Percentiles rank a stretch among this genome's conserved stretches.
Evolutionary conservation across 768 basidiomycete genomes (phyloP).

Genomic region (Hortiboletus campestris): DNA sequence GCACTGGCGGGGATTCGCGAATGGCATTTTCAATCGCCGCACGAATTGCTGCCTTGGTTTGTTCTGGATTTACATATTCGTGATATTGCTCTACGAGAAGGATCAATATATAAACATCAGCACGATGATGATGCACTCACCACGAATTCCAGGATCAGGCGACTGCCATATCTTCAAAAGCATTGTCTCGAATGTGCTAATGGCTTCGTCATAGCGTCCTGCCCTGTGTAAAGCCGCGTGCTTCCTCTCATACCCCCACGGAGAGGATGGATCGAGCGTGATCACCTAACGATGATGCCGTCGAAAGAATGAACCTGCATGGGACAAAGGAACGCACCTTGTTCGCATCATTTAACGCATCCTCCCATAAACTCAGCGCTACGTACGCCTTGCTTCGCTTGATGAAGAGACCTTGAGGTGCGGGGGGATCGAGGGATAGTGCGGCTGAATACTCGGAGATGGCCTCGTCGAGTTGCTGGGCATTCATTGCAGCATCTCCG

Average conservation of each 20-base stretch:
- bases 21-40: background rate
- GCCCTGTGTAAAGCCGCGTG: background rate
- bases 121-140: background rate
- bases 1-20: constrained; percentile 1
- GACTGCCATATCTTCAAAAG: constrained; percentile 2
- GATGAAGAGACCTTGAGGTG: background rate
- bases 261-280: background rate
- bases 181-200: background rate
- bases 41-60: background rate
- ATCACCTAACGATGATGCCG: background rate
- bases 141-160: background rate
- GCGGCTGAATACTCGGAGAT: background rate
- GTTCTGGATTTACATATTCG: background rate
- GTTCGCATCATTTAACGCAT: background rate
- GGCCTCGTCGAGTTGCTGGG: background rate
- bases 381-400: background rate
- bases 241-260: background rate
- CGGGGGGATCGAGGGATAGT: background rate
- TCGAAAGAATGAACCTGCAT: background rate
- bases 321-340: background rate
- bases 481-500: background rate
- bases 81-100: background rate
- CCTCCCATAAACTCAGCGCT: background rate
- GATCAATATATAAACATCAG: background rate
- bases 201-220: background rate